phyloP scores from a whole-genome alignment of 2,329 filamentous ascomycete genomes.

The Emmonsiellopsis sp. region DNA sequence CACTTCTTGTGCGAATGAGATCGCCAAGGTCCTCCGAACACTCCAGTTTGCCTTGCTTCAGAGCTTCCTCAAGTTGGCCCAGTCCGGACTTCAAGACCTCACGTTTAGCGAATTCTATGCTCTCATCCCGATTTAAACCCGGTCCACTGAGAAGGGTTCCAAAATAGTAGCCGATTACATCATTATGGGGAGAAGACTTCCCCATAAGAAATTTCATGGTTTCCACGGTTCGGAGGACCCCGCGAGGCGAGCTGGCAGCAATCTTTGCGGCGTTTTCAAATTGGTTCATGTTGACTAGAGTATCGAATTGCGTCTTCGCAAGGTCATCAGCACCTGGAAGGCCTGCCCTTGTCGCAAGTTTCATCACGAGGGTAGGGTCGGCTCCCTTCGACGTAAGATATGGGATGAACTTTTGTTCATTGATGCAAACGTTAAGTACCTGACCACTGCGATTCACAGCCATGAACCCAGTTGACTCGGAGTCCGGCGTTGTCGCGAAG shows the following conservation, averaged over 20 bases:
- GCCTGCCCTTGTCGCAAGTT: slow-evolving; percentile 87
- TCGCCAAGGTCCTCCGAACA: slow-evolving; percentile 96
- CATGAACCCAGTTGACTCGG: slow-evolving; percentile 75
- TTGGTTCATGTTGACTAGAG: slow-evolving; percentile 68
- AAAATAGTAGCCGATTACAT: slow-evolving; percentile 74
- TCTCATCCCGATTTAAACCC: slow-evolving; percentile 83
- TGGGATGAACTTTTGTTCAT: slow-evolving; percentile 82
- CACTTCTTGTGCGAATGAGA: slow-evolving; percentile 79
- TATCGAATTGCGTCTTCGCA: slow-evolving; percentile 87
- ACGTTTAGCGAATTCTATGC: slow-evolving; percentile 82
- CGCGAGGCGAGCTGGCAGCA: slow-evolving; percentile 89
- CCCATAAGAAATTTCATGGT: slow-evolving; percentile 59
- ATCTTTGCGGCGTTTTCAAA: slow-evolving; percentile 88
- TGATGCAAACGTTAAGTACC: slow-evolving; percentile 85
- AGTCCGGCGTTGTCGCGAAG: slow-evolving; percentile 83
- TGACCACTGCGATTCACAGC: slow-evolving; percentile 97
- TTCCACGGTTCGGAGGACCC: slow-evolving; percentile 86
- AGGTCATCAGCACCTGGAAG: slow-evolving; percentile 90
- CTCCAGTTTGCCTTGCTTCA: slow-evolving; percentile 90
- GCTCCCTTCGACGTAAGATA: slow-evolving; percentile 96
- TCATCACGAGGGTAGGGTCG: slow-evolving; percentile 87
- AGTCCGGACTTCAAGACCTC: slow-evolving; percentile 91
- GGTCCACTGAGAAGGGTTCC: slow-evolving; percentile 96
- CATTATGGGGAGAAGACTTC: slow-evolving; percentile 63
- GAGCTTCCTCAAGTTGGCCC: slow-evolving; percentile 95